Base-by-base conservation (phyloP, 2,329 filamentous ascomycete species). In the Alternaria sp. region DNA sequence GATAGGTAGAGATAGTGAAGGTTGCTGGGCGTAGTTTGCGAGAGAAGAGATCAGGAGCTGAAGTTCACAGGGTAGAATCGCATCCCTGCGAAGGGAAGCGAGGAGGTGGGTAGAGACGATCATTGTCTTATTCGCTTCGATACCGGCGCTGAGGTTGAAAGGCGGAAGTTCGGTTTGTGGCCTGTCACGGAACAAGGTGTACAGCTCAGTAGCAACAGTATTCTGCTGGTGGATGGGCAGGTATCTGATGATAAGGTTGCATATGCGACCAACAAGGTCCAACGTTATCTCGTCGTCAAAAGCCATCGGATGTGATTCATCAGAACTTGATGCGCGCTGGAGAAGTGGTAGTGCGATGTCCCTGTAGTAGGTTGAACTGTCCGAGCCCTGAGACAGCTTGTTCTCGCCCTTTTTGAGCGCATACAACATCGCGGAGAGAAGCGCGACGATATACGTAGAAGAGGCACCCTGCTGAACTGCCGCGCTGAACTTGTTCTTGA, bases 401-500 rank as follows among this genome's bases (percentile, higher is more conserved):
- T 80, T 77, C 74, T 79, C 74, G 58, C 84, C 83, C 64, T 83
- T 80, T 28, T 81, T 82, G 74, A 90, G 84, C 3, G 86, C 84
- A 71, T 86, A 88, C 2, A 89, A 78, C 46, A 89, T 79, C 2
- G 87, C 87, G 24, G 86, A 80, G 2, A 90, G 77, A 5, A 90
- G 81, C 6, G 85, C 83, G 23, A 81, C 79, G n/a, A 86, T 80
- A 67, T 89, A 90, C 4, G 77, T 76, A 6, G 81, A 78, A 11
- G 83, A 80, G 3, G 82, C 79, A 29, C 79, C 76, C 62, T 84
- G 83, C 56, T 83, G 80, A 28, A 87, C 79, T 36, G 88, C 80
- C 14, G 84, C 74, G 49, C 84, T 83, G 28, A 89, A 76, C 66
- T 88, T 89, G 77, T 85, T 88, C 72, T 88, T 84, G 28, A 90